These are phyloP conservation scores for Azolla pinnata DNA, from an alignment of 75 land plant species.

Conservation along the genomic window DNA sequence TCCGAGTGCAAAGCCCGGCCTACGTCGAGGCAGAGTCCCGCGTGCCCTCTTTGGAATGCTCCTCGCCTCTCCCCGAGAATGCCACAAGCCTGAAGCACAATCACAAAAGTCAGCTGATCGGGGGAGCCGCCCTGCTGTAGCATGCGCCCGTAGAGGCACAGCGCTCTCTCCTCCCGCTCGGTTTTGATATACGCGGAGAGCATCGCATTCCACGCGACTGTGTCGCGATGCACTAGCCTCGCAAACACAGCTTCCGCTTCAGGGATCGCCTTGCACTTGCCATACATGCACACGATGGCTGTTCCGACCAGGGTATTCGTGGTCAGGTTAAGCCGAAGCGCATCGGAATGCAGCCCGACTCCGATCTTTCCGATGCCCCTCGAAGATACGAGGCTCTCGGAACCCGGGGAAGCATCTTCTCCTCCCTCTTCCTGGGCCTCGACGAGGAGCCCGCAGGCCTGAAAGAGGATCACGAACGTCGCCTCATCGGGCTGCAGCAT, in stretches of 20 bases:
- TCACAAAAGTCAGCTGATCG: constrained; percentile 4
- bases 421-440: background rate
- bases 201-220: constrained; percentile 18
- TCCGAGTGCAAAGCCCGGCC: constrained; percentile 10
- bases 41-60: background rate
- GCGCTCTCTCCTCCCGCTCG: constrained; percentile 12
- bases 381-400: no score
- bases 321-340: background rate
- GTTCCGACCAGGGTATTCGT: background rate
- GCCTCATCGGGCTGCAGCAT: background rate
- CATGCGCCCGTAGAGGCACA: constrained; percentile 15
- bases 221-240: constrained; percentile 1
- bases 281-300: constrained; percentile 6
- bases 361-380: no score
- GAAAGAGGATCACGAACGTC: constrained; percentile 1
- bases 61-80: constrained; percentile 1
- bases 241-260: constrained; percentile 12
- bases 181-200: background rate
- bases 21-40: background rate
- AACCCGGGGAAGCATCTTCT: no score
- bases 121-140: constrained; percentile 8
- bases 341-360: background rate
- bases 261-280: background rate
- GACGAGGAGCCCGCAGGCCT: background rate
- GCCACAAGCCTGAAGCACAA: background rate